Base-by-base conservation (phyloP, 176 grass and related monocot genomes). In the Puccinellia tenuiflora region DNA sequence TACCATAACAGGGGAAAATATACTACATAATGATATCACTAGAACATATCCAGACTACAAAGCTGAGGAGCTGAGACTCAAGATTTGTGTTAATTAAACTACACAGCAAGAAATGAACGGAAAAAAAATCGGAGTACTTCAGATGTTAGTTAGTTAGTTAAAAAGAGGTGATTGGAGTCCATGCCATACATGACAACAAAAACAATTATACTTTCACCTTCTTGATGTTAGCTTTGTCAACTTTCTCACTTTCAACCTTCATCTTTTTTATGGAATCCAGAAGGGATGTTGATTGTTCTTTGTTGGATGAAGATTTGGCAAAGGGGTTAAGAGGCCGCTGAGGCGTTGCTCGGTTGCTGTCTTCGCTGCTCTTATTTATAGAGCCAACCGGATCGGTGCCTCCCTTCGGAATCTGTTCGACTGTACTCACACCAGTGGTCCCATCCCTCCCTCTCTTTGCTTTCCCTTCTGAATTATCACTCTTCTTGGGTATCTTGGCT, bases 181-280 rank as follows among this genome's bases (percentile, higher is more conserved):
- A 42, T 46, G n/a, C n/a, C 14, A 39, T 71, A 50, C 52, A 14
- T 20, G 17, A 78, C 26, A 85, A 55, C 46, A 17, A 18, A 80
- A 50, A 3, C 40, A 78, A 56, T 73, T 59, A 88, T 54, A 79
- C 54, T 42, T 77, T 90, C 12, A 68, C 57, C 62, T 87, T 89
- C 48, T 87, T 87, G 72, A 38, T 82, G 25, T 55, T 79, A 55
- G 59, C 63, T 37, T 89, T 89, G 16, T 82, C 85, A 75, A 75
- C 78, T 75, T 82, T 87, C 20, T 90, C 66, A 16, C 67, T 70
- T 59, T 88, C 86, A 31, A 79, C 80, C 57, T 94, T 91, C 88
- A 89, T 94, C 55, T 88, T 94, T 63, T 90, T 91, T 1, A 94
- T 91, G 63, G 92, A 94, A 77, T 94, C 92, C 46, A 91, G 62